Evolutionary conservation across 73 alveolate species (phyloP).

Genomic region (Paramecium sexaurelia): DNA sequence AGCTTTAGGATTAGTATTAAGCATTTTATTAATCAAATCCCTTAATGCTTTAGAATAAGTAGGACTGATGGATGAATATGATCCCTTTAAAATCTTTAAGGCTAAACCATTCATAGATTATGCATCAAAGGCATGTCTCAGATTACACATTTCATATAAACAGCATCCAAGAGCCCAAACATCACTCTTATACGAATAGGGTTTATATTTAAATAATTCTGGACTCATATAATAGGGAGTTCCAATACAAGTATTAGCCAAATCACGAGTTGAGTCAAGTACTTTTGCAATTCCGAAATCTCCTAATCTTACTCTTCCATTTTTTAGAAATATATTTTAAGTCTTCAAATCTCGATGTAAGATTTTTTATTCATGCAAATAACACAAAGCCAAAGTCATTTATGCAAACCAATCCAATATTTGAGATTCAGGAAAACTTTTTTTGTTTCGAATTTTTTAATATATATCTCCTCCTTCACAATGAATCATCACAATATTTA

Average conservation of each 20-base stretch:
- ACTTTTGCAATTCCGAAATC: constrained; percentile 99
- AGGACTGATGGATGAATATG: constrained; percentile 91
- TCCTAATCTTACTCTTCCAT: constrained; percentile 96
- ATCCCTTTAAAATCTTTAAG: constrained; percentile 95
- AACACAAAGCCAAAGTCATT: constrained; percentile 93
- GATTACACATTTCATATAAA: constrained; percentile 97
- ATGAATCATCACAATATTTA: constrained; percentile 97
- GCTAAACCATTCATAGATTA: constrained; percentile 97
- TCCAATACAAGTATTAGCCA: constrained; percentile 96
- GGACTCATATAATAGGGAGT: constrained; percentile 99
- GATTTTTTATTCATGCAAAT: constrained; percentile 97
- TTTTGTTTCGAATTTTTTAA: constrained; percentile 89
- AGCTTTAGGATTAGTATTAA: constrained; percentile 87
- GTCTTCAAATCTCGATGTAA: constrained; percentile 98
- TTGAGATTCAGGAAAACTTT: constrained; percentile 93
- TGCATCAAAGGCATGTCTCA: constrained; percentile 98
- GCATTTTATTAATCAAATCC: constrained; percentile 92
- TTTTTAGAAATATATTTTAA: constrained; percentile 95
- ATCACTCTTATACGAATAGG: constrained; percentile 97
- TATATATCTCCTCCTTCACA: constrained; percentile 99
- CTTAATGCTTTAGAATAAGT: constrained; percentile 91
- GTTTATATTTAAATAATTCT: constrained; percentile 96
- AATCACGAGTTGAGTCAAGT: constrained; percentile 93
- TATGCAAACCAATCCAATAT: constrained; percentile 96
- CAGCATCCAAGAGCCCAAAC: constrained; percentile 99